Evolutionary conservation across 441 rosid species (phyloP).

Genomic region (Dalechampia spathulata): DNA sequence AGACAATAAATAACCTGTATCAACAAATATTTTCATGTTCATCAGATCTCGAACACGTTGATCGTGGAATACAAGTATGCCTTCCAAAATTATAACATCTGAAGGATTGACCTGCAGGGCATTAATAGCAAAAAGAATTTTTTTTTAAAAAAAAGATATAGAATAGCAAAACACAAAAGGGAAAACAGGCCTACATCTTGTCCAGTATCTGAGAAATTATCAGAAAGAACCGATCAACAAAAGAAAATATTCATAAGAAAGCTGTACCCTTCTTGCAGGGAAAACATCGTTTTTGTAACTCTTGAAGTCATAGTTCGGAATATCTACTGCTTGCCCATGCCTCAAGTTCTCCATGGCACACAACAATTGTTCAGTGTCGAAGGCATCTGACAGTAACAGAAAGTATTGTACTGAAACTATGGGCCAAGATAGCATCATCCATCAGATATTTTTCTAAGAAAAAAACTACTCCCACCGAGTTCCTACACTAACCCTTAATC

Average conservation of each 20-base stretch:
- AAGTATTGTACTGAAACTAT: slow-evolving; percentile 14
- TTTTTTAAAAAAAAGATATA: background rate
- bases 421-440: slow-evolving; percentile 7
- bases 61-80: slow-evolving; percentile 94
- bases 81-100: slow-evolving; percentile 95
- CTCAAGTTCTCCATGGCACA: slow-evolving; percentile 81
- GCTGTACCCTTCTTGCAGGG: slow-evolving; percentile 78
- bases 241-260: slow-evolving; percentile 3
- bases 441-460: too few species aligned
- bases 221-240: background rate
- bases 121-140: slow-evolving; percentile 14
- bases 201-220: background rate
- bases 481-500: too few species aligned
- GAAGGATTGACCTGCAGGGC: slow-evolving; percentile 85
- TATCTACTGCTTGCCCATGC: slow-evolving; percentile 84
- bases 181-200: background rate
- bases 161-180: background rate
- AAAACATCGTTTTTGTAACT: slow-evolving; percentile 74
- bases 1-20: slow-evolving; percentile 60
- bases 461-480: background rate
- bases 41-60: slow-evolving; percentile 81
- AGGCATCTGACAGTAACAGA: slow-evolving; percentile 64
- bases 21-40: slow-evolving; percentile 99
- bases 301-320: slow-evolving; percentile 91
- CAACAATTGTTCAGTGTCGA: slow-evolving; percentile 73